Conservation (phyloP, 495 filamentous ascomycete species). For the Talaromyces stipitatus region DNA sequence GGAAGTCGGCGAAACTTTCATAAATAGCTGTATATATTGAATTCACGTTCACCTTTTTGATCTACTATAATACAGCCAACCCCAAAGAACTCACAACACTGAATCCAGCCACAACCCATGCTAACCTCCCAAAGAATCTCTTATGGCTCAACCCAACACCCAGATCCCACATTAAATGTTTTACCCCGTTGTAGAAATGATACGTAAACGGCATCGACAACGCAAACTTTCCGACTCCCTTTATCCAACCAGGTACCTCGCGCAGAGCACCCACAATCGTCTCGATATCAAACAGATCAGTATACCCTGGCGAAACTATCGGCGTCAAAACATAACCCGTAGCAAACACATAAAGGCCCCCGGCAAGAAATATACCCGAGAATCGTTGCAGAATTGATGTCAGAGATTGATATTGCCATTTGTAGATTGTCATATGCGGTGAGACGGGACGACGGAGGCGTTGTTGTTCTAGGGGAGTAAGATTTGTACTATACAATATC, state of each 20-base stretch:
- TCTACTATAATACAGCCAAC: not conserved
- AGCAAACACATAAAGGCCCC: constrained; percentile 59
- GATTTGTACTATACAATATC: not conserved
- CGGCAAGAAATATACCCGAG: constrained; percentile 55
- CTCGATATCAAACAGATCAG: constrained; percentile 39
- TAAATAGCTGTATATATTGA: no score
- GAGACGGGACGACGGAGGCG: constrained; percentile 66
- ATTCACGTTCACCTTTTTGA: no score
- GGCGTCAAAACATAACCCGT: constrained; percentile 66
- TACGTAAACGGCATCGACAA: constrained; percentile 68
- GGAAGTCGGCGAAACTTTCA: not conserved
- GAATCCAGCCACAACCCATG: not conserved
- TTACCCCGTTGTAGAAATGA: constrained; percentile 64
- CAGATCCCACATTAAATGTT: constrained; percentile 45
- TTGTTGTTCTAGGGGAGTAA: constrained; percentile 58
- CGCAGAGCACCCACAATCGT: constrained; percentile 61
- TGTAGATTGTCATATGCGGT: constrained; percentile 73
- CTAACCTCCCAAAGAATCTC: not conserved
- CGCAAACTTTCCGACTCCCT: constrained; percentile 53
- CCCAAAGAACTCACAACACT: constrained; percentile 2
- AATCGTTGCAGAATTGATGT: constrained; percentile 58
- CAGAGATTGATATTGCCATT: constrained; percentile 66
- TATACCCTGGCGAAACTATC: constrained; percentile 57
- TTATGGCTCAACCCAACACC: not conserved
- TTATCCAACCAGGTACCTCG: constrained; percentile 48